Evolutionary conservation across 257 asterid species (phyloP).

Genomic region (Solanum verrucosum): DNA sequence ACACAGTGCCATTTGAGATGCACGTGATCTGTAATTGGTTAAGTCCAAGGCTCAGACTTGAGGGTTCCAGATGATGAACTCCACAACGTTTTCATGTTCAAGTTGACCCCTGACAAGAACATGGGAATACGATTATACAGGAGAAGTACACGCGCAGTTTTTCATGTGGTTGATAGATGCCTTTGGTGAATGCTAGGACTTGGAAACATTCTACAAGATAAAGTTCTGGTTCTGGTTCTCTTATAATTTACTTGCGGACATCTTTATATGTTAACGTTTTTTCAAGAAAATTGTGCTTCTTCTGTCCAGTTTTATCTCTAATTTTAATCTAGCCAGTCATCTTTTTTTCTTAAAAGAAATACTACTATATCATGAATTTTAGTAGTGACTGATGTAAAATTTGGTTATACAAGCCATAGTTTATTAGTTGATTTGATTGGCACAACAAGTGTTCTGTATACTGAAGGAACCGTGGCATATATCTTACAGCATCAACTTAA

Average conservation of each 20-base stretch:
- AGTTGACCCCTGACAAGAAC: background rate
- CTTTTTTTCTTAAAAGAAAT: background rate
- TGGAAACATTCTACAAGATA: background rate
- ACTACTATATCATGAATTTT: background rate
- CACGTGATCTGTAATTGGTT: constrained; percentile 80
- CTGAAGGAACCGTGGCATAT: background rate
- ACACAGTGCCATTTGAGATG: constrained; percentile 80
- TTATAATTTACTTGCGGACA: background rate
- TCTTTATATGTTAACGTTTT: background rate
- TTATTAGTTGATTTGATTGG: background rate
- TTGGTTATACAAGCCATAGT: background rate
- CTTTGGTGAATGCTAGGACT: background rate
- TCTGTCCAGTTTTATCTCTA: background rate
- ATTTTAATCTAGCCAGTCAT: too few species aligned
- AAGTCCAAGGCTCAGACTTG: constrained; percentile 41
- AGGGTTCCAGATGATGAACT: constrained; percentile 21
- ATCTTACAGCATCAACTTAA: background rate
- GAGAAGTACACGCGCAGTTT: background rate
- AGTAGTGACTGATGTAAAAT: background rate
- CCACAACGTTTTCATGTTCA: background rate
- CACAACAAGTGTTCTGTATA: background rate
- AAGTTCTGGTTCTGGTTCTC: background rate
- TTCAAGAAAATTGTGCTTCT: background rate
- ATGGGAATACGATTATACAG: background rate
- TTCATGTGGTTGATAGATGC: background rate